Evolutionary conservation across 2,329 filamentous ascomycete species (phyloP).

Genomic region (Botrytis aclada): DNA sequence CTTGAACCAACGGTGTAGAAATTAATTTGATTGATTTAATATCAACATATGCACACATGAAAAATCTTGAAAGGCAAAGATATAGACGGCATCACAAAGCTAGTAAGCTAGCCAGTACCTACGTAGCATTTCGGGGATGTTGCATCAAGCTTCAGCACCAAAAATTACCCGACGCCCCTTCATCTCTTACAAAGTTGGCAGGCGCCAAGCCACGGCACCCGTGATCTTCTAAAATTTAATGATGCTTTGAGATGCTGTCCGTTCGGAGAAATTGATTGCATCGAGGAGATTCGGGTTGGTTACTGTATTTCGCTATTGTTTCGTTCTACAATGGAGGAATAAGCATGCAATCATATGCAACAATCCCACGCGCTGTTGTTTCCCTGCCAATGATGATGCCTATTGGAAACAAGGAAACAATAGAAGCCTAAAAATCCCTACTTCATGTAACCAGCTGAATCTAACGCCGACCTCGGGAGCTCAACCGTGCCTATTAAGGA

Average conservation of each 20-base stretch:
- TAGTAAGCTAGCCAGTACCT: not conserved
- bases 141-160: conserved; percentile 11
- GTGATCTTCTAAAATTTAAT: not conserved
- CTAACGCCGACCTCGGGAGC: conserved; percentile 4
- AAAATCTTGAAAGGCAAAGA: not conserved
- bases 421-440: conserved; percentile 1
- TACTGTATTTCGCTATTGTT: not conserved
- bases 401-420: not conserved
- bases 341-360: not conserved
- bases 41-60: not conserved
- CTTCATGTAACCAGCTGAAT: conserved; percentile 6
- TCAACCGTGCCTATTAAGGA: not conserved
- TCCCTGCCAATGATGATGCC: conserved; percentile 11
- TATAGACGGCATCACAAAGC: not conserved
- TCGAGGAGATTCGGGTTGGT: not conserved
- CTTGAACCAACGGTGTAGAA: not conserved
- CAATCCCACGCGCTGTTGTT: not conserved
- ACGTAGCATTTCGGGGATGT: conserved; percentile 9
- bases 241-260: not conserved
- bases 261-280: conserved; percentile 7
- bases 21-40: conserved; percentile 7
- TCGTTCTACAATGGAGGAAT: not conserved
- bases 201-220: conserved; percentile 10
- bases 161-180: conserved; percentile 15
- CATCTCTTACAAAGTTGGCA: conserved; percentile 8